These are phyloP conservation scores for Leccinum variicolor DNA, from an alignment of 768 basidiomycete species.

Conservation along the genomic window DNA sequence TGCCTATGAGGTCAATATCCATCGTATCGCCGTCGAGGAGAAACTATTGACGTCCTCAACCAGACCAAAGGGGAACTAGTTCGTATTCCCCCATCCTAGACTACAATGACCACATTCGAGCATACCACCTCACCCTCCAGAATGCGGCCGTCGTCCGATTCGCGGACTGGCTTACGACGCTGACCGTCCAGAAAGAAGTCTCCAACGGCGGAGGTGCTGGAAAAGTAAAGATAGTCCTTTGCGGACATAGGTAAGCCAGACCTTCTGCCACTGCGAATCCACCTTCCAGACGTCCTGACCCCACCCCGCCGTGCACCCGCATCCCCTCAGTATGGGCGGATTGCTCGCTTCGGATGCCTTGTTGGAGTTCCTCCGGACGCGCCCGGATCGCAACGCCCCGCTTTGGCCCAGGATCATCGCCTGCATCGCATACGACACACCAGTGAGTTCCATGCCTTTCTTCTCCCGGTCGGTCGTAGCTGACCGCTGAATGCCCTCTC, in stretches of 20 bases:
- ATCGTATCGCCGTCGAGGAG: conserved; percentile 1
- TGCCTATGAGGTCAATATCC: conserved; percentile 67
- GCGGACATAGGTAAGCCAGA: conserved; percentile 74
- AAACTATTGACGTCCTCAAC: conserved; percentile 11
- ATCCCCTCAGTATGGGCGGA: conserved; percentile 80
- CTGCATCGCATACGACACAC: conserved; percentile 86
- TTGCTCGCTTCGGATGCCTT: conserved; percentile 83
- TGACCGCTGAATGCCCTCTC: not conserved
- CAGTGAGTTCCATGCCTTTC: conserved; percentile 47
- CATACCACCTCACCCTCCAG: conserved; percentile 35
- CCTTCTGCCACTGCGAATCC: not conserved
- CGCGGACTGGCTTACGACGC: conserved; percentile 89
- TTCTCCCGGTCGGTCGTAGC: not conserved
- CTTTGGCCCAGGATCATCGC: conserved; percentile 90
- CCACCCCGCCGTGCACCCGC: not conserved
- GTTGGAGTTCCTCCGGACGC: conserved; percentile 63
- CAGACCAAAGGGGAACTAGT: conserved; percentile 92
- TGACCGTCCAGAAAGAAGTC: conserved; percentile 83
- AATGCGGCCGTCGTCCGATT: conserved; percentile 79
- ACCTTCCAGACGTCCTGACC: not conserved
- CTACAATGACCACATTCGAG: not conserved
- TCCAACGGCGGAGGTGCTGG: conserved; percentile 73
- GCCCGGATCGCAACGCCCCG: conserved; percentile 61
- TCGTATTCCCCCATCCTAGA: conserved; percentile 25
- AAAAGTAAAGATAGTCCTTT: conserved; percentile 74